phyloP scores from a whole-genome alignment of 2,329 filamentous ascomycete genomes.

The Coniella lustricola region DNA sequence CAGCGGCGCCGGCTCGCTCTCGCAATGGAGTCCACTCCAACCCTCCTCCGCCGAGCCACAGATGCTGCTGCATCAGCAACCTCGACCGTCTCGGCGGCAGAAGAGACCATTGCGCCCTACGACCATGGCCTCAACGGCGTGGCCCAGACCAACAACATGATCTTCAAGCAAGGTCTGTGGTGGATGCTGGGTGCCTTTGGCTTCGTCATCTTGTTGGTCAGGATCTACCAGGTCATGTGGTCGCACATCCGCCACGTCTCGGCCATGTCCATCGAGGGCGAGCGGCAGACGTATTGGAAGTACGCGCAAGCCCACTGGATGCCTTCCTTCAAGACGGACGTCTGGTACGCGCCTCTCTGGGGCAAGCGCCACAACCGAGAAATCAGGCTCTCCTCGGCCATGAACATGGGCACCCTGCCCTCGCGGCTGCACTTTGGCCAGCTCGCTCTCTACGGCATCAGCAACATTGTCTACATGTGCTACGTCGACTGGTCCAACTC shows the following conservation, averaged over 20 bases:
- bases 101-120: slow-evolving; percentile 48
- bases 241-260: slow-evolving; percentile 52
- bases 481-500: slow-evolving; percentile 51
- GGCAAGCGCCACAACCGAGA: slow-evolving; percentile 58
- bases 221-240: slow-evolving; percentile 47
- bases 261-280: slow-evolving; percentile 46
- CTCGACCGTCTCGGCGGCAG: slow-evolving; percentile 26
- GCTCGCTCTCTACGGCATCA: slow-evolving; percentile 48
- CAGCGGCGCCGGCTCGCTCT: slow-evolving; percentile 24
- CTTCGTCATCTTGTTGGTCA: slow-evolving; percentile 44
- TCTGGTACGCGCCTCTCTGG: slow-evolving; percentile 57
- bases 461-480: slow-evolving; percentile 58
- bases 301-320: slow-evolving; percentile 51
- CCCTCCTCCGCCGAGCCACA: slow-evolving; percentile 5
- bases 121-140: slow-evolving; percentile 52
- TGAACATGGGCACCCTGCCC: slow-evolving; percentile 53
- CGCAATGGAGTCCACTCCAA: slow-evolving; percentile 13
- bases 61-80: slow-evolving; percentile 5
- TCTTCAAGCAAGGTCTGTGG: slow-evolving; percentile 53
- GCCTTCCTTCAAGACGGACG: slow-evolving; percentile 54
- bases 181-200: slow-evolving; percentile 52
- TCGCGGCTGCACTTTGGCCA: slow-evolving; percentile 56
- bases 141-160: slow-evolving; percentile 49
- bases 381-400: slow-evolving; percentile 34
- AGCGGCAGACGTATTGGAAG: slow-evolving; percentile 54